These are phyloP conservation scores for Nicotiana sylvestris DNA, from an alignment of 257 asterid species.

Conservation along the genomic window DNA sequence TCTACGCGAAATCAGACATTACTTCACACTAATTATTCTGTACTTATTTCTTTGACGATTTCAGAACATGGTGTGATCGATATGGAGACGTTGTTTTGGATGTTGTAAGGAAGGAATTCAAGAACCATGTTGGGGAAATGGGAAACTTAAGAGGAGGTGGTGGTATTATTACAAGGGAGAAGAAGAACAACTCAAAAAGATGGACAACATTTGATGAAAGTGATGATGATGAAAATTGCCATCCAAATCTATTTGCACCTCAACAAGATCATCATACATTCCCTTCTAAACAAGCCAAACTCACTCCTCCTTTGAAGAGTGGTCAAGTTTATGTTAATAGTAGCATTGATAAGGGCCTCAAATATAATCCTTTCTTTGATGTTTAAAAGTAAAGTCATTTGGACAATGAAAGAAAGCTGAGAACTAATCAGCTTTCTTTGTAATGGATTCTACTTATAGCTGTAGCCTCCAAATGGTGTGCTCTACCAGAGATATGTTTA, in stretches of 20 bases:
- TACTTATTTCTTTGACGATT: background rate
- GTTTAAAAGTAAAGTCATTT: slow-evolving; percentile 15
- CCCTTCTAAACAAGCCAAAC: slow-evolving; percentile 29
- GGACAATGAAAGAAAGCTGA: background rate
- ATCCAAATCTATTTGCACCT: slow-evolving; percentile 63
- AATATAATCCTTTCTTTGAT: slow-evolving; percentile 72
- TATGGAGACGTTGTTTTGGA: slow-evolving; percentile 59
- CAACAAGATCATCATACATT: slow-evolving; percentile 20
- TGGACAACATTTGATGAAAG: slow-evolving; percentile 61
- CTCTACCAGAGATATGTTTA: background rate
- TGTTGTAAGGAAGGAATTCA: slow-evolving; percentile 73
- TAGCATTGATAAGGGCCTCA: slow-evolving; percentile 57
- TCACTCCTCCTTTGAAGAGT: slow-evolving; percentile 26
- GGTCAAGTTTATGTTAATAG: slow-evolving; percentile 22
- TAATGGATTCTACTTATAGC: background rate
- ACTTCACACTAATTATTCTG: background rate
- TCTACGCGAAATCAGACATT: background rate
- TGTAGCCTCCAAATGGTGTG: background rate
- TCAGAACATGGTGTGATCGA: slow-evolving; percentile 63
- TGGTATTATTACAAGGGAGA: slow-evolving; percentile 18
- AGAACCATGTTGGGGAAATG: slow-evolving; percentile 58
- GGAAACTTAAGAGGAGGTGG: slow-evolving; percentile 27
- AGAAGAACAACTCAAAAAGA: slow-evolving; percentile 32
- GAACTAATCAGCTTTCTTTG: background rate
- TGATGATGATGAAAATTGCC: slow-evolving; percentile 48